Base-by-base conservation (phyloP, 2,329 filamentous ascomycete genomes). In the Aspergillus sp. region DNA sequence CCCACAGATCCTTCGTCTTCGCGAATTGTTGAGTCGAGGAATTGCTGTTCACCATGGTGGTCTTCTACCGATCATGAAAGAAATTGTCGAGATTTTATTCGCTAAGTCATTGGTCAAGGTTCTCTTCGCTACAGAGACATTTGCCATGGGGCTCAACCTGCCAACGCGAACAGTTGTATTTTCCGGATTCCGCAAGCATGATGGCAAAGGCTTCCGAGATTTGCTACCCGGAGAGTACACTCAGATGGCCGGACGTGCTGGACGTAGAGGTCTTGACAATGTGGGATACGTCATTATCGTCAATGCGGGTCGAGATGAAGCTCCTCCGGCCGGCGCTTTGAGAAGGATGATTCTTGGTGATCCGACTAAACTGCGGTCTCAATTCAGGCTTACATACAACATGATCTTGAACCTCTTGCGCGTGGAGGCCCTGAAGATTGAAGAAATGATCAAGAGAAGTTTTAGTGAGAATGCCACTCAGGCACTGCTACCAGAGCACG, bases 361-460 rank as follows among this genome's bases (percentile, higher is more conserved):
- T 70, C 94, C 95, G 32, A 97, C 92, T 25, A 98, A 98, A 78
- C 84, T 99, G 52, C 87, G 92, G 50, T 98, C 94, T 6, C 95
- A 99, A 72, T 99, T 99, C 82, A 87, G 95, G 62, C 82, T 99
- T 51, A 99, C 96, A 0, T 99, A 99, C 82, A 99, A 98, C 78
- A 99, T 99, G 95, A 99, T 99, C 62, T 81, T 99, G 30, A 99
- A 98, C 72, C 82, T 99, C 32, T 82, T 99, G 52, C 89, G 95
- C 38, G 95, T 99, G 2, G 95, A 99, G 76, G 95, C 95, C 2
- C 80, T 99, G 66, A 98, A 97, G 80, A 98, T 99, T 68, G 95
- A 99, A 75, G 95, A 99, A 78, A 99, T 99, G 95, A 99, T 99
- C 81, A 99, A 99, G 84, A 90, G 95, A 66, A 97, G 93, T 75